Evolutionary conservation across 345 rosid genomes (phyloP).

Genomic region (Litchi chinensis): DNA sequence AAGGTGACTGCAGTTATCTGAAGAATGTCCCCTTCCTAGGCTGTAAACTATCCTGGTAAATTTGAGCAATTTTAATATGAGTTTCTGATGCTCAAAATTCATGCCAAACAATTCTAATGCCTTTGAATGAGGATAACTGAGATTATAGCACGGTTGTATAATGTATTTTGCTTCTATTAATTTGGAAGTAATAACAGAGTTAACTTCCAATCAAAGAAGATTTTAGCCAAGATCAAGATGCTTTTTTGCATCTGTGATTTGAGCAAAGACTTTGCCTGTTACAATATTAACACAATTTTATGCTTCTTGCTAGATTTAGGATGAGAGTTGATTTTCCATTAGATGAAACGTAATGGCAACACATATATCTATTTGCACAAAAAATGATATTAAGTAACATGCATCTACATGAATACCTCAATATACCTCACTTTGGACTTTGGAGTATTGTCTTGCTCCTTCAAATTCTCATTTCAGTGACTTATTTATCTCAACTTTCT

Average conservation of each 20-base stretch:
- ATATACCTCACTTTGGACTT: neutral
- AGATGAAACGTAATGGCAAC: no score
- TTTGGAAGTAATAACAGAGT: neutral
- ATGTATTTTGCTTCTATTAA: neutral
- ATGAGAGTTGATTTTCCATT: no score
- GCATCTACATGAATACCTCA: neutral
- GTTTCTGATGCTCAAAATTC: neutral
- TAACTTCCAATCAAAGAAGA: no score
- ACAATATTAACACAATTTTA: no score
- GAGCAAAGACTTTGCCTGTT: no score
- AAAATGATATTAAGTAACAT: no score
- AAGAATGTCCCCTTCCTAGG: no score
- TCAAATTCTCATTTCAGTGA: neutral
- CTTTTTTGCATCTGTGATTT: no score
- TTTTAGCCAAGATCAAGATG: no score
- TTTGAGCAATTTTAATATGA: neutral
- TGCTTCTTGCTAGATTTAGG: no score
- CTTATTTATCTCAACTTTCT: neutral
- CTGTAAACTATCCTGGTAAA: neutral
- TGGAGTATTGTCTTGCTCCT: neutral
- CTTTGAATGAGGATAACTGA: neutral
- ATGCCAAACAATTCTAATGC: no score
- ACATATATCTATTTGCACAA: no score
- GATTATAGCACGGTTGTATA: neutral
- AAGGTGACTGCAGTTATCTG: neutral